Base-by-base conservation (phyloP, 83 land plant genomes). In the Picea abies region DNA sequence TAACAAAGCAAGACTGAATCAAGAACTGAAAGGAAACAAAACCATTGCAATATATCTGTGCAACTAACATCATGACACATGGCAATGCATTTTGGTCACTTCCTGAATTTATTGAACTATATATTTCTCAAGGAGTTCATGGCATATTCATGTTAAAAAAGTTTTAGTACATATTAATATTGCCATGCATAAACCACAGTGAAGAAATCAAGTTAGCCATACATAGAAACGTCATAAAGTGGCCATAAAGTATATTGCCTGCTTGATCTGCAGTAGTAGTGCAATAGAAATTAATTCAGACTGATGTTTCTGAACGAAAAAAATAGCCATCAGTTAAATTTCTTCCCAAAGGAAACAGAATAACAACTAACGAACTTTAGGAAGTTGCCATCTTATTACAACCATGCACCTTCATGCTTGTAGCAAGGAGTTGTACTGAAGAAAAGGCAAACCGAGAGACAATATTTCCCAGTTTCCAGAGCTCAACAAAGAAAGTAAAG, bases 381-480 rank as follows among this genome's bases (percentile, higher is more conserved):
- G 47, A 70, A 0, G 44, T 41, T 70, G 1, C 8, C 73, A 35
- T 37, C 47, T 17, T 70, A 17, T 70, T 70, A 70, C 73, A 70
- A 41, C n/a, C 47, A 70, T 70, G 73, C 37, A 35, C 44, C 44
- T 69, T 69, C n/a, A 37, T 19, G 47, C 35, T 35, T 16, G 73
- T 32, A 70, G 73, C 73, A 35, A 5, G 39, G 39, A 4, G 17
- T 35, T 17, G 73, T 2, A 52, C 56, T 52, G 56, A 16, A 70
- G 44, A 70, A 70, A 70, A 70, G 20, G 44, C 15, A 70, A 25
- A 41, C 35, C n/a, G 56, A 70, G 41, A 65, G 29, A 70, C 22
- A 35, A 70, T 35, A 70, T 70, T 73, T 73, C 58, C 25, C 77
- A 17, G 56, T n/a, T 73, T 73, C 77, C 58, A 22, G 47, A 73